These are phyloP conservation scores for Rhodotorula sp. DNA, from an alignment of 1,284 basidiomycete species.

Conservation along the genomic window DNA sequence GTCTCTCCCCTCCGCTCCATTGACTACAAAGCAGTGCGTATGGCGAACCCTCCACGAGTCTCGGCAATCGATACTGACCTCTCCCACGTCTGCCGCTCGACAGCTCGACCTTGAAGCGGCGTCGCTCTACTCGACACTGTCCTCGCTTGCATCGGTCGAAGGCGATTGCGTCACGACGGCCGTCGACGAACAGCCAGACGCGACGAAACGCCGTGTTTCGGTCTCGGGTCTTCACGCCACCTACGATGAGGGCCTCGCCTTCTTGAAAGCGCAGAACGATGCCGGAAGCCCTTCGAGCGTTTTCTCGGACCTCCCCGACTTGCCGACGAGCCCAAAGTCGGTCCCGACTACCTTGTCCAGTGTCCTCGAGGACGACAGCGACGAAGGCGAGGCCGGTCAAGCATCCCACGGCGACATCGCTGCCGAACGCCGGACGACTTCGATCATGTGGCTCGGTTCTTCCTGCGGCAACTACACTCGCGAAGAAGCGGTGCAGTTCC, in stretches of 20 bases:
- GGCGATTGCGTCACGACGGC: constrained; percentile 56
- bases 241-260: constrained; percentile 37
- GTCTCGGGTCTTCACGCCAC: constrained; percentile 35
- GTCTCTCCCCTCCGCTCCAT: constrained; percentile 50
- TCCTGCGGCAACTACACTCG: constrained; percentile 91
- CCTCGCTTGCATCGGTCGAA: constrained; percentile 61
- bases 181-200: background rate
- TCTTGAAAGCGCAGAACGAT: constrained; percentile 21
- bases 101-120: constrained; percentile 79
- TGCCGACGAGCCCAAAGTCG: constrained; percentile 66
- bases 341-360: constrained; percentile 68
- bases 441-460: constrained; percentile 89
- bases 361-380: constrained; percentile 51
- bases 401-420: background rate
- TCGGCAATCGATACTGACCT: background rate
- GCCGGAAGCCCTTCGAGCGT: constrained; percentile 52
- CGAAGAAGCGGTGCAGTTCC: constrained; percentile 68
- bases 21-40: constrained; percentile 32
- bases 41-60: too few relatives aligned
- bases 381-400: constrained; percentile 14
- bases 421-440: constrained; percentile 45
- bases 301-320: constrained; percentile 49
- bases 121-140: constrained; percentile 79
- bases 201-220: constrained; percentile 27
- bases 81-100: too few relatives aligned